Conservation (phyloP, 306 rosid species). For the Albizia julibrissin region DNA sequence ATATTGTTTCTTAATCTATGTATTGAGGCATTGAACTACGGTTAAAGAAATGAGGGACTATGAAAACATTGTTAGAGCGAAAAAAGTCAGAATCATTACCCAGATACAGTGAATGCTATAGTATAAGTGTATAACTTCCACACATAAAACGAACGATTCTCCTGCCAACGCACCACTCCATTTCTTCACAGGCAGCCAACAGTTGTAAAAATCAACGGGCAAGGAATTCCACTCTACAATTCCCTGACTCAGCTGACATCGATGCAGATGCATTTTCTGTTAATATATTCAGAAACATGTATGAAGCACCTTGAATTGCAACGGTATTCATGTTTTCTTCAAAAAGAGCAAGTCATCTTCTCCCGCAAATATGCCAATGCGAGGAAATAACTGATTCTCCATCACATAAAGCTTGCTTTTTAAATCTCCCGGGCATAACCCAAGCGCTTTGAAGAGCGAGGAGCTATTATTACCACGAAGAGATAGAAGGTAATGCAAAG, state of each 20-base stretch:
- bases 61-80: neutral
- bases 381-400: slow-evolving; percentile 25
- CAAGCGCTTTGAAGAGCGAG: slow-evolving; percentile 34
- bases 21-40: neutral
- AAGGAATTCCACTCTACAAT: slow-evolving; percentile 11
- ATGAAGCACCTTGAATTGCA: slow-evolving; percentile 18
- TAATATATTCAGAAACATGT: slow-evolving; percentile 22
- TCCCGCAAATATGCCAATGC: neutral
- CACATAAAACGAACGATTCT: neutral
- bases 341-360: neutral
- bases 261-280: slow-evolving; percentile 6
- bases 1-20: neutral
- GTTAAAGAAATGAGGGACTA: neutral
- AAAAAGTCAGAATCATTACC: neutral
- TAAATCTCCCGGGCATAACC: slow-evolving; percentile 24
- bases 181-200: neutral
- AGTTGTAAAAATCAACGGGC: neutral
- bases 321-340: neutral
- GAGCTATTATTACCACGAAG: slow-evolving; percentile 15
- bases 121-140: neutral
- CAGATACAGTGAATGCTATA: neutral
- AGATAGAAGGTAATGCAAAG: slow-evolving; percentile 28
- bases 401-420: slow-evolving; percentile 25
- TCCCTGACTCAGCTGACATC: slow-evolving; percentile 15
- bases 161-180: neutral